A percentile compares a stretch with the other conserved stretches of the same genome.
Conservation (phyloP, 176 grass and related monocot genomes). For the Eragrostis nindensis region DNA sequence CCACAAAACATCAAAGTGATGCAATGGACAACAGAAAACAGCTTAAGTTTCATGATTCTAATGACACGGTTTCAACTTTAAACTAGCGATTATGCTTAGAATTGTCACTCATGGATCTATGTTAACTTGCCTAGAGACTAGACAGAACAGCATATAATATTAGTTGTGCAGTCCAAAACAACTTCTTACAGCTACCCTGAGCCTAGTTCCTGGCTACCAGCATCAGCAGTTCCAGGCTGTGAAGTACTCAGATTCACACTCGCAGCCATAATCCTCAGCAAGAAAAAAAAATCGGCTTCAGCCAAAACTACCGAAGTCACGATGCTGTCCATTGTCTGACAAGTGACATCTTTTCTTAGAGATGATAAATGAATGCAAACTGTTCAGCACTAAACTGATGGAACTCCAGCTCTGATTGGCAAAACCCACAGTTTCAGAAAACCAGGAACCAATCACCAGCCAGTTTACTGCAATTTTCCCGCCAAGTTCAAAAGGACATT, state of each 20-base stretch:
- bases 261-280: background rate
- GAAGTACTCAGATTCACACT: background rate
- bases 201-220: background rate
- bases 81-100: background rate
- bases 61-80: background rate
- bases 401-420: background rate
- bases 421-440: background rate
- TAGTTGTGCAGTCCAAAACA: background rate
- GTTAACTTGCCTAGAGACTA: background rate
- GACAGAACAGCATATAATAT: conserved; percentile 20
- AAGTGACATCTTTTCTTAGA: conserved; percentile 11
- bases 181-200: background rate
- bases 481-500: background rate
- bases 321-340: background rate
- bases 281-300: conserved; percentile 11
- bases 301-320: background rate
- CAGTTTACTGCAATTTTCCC: background rate
- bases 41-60: background rate
- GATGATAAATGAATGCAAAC: background rate
- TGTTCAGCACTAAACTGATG: background rate
- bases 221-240: background rate
- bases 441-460: background rate
- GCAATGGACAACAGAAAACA: background rate
- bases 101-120: background rate
- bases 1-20: background rate